A percentile compares a stretch with the other conserved stretches of the same genome.
Conservation (phyloP, 768 basidiomycete genomes). For the Pluteus cervinus region DNA sequence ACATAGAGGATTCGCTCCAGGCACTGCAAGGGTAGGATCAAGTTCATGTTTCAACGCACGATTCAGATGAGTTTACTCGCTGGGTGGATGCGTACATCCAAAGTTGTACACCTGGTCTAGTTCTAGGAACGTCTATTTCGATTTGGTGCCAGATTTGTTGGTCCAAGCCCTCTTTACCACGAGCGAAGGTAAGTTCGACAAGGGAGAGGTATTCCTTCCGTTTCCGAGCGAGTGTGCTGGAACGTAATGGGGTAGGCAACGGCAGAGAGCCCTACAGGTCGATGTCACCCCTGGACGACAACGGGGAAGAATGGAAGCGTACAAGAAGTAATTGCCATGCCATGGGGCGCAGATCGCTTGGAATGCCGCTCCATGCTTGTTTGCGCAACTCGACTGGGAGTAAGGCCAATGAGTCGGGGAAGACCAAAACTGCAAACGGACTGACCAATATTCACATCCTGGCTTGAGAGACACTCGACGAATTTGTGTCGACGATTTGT, state of each 20-base stretch:
- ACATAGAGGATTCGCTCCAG: constrained; percentile 95
- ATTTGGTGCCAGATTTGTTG: constrained; percentile 99
- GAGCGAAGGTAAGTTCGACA: constrained; percentile 84
- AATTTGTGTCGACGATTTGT: constrained; percentile 79
- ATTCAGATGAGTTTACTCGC: constrained; percentile 45
- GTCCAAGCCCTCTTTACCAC: constrained; percentile 81
- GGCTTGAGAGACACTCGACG: constrained; percentile 65
- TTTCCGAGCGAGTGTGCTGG: constrained; percentile 78
- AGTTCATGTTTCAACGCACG: constrained; percentile 1
- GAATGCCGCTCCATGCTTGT: constrained; percentile 93
- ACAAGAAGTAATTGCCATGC: constrained; percentile 94
- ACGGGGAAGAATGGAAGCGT: constrained; percentile 22
- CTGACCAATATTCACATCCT: constrained; percentile 81
- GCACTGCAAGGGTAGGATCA: constrained; percentile 25
- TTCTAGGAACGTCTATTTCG: constrained; percentile 95
- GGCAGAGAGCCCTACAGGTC: constrained; percentile 82
- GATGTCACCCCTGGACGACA: constrained; percentile 5
- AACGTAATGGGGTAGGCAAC: constrained; percentile 68
- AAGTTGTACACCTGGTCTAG: constrained; percentile 81
- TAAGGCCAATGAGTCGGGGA: constrained; percentile 4
- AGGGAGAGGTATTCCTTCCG: constrained; percentile 88
- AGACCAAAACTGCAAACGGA: constrained; percentile 8
- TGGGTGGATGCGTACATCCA: constrained; percentile 93
- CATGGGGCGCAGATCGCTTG: constrained; percentile 78
- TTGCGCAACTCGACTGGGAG: constrained; percentile 76